These are phyloP conservation scores for Fraxinus sp. DNA, from an alignment of 305 asterid species.

Conservation along the genomic window DNA sequence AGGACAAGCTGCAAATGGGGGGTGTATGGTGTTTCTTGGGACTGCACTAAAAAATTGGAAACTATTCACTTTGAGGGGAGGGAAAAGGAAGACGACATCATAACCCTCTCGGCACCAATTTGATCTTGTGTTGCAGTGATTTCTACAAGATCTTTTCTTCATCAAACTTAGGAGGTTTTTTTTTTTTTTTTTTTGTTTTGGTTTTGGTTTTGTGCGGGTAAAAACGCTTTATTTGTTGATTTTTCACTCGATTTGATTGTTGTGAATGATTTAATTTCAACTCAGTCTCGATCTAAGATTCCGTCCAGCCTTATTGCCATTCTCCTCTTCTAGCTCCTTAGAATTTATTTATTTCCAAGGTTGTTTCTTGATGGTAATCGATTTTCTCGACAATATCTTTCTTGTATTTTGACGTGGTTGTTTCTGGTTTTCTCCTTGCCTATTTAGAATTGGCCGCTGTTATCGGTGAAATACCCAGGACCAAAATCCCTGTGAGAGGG, in stretches of 20 bases:
- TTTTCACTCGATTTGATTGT: not conserved
- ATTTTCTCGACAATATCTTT: not conserved
- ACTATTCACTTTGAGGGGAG: too few species aligned
- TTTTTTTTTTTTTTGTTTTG: not conserved
- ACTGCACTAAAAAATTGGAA: too few species aligned
- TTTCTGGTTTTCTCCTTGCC: not conserved
- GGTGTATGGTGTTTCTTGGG: too few species aligned
- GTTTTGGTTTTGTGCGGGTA: too few species aligned
- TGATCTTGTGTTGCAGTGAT: not conserved
- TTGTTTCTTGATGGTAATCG: not conserved
- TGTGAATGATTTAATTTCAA: not conserved
- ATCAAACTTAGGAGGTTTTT: not conserved
- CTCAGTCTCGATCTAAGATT: not conserved
- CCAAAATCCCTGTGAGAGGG: not conserved
- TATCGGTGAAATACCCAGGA: not conserved
- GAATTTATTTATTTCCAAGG: not conserved
- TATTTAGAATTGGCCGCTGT: not conserved
- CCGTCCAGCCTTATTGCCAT: not conserved
- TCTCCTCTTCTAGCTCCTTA: not conserved
- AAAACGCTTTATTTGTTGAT: not conserved
- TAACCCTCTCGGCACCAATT: not conserved
- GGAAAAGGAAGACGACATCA: not conserved
- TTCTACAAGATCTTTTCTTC: not conserved
- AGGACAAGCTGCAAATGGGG: too few species aligned
- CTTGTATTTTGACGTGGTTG: not conserved